A percentile compares a stretch with the other conserved stretches of the same genome.
Evolutionary conservation across 2,329 filamentous ascomycete species (phyloP).

Genomic region (Colletotrichum chrysophilum): DNA sequence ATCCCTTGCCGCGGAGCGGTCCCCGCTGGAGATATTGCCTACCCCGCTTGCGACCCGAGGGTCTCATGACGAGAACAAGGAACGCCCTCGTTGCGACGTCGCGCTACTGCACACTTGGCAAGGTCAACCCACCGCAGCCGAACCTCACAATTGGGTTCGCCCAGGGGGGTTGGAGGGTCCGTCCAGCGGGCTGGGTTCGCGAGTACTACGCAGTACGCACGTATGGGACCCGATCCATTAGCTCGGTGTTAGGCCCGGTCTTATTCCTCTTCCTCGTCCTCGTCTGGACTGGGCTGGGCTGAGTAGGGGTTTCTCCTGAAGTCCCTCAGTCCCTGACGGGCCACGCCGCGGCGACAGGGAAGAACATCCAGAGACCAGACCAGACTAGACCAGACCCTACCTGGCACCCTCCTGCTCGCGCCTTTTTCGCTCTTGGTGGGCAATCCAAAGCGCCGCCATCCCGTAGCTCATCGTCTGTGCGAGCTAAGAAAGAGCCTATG

Average conservation of each 20-base stretch:
- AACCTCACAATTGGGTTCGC: constrained; percentile 18
- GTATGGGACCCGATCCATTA: constrained; percentile 2
- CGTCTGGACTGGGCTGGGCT: not conserved
- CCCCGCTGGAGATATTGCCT: constrained; percentile 12
- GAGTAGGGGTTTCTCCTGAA: not conserved
- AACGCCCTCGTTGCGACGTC: not conserved
- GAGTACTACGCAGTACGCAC: not conserved
- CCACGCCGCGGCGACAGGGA: not conserved
- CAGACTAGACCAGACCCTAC: not conserved
- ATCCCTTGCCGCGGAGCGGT: not conserved
- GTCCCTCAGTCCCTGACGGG: not conserved
- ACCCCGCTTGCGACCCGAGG: constrained; percentile 7
- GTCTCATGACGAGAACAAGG: constrained; percentile 11
- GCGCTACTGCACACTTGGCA: constrained; percentile 17
- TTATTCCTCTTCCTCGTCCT: not conserved
- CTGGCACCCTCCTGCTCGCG: not conserved
- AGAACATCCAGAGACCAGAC: not conserved
- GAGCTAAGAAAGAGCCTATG: not conserved
- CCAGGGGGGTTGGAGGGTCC: not conserved
- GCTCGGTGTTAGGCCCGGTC: not conserved
- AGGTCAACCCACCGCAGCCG: not conserved
- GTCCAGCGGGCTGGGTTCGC: constrained; percentile 1
- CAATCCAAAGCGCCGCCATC: not conserved
- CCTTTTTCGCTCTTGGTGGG: not conserved
- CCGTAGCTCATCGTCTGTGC: constrained; percentile 2